A percentile compares a stretch with the other conserved stretches of the same genome.
phyloP scores from a whole-genome alignment of 1,139 yeast genomes.

The Tardiomyces depauwii region DNA sequence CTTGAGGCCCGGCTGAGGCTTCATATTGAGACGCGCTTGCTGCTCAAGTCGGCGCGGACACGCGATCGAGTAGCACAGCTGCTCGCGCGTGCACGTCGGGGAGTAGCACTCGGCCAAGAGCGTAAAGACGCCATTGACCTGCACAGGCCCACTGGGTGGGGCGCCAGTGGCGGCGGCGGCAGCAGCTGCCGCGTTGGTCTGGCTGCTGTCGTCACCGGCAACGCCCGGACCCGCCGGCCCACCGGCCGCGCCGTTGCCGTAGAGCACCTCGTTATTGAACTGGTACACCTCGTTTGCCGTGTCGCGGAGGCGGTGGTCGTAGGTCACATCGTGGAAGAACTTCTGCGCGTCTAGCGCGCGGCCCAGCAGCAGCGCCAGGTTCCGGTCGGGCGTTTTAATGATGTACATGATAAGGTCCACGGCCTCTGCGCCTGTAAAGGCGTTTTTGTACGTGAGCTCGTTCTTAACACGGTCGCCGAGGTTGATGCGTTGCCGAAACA shows the following conservation, averaged over 20 bases:
- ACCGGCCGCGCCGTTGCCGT: not conserved
- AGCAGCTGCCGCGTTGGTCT: conserved; percentile 2
- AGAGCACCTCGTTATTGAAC: conserved; percentile 43
- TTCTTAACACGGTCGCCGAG: conserved; percentile 78
- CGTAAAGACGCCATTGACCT: conserved; percentile 87
- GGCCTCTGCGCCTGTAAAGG: conserved; percentile 91
- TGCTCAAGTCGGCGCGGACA: conserved; percentile 95
- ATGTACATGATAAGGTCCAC: conserved; percentile 80
- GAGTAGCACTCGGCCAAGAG: conserved; percentile 90
- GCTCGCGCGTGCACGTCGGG: conserved; percentile 87
- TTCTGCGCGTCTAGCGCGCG: conserved; percentile 92
- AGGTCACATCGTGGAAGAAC: conserved; percentile 90
- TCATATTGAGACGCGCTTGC: conserved; percentile 82
- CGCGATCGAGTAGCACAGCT: conserved; percentile 88
- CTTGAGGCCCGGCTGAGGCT: conserved; percentile 78
- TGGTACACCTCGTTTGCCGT: conserved; percentile 82
- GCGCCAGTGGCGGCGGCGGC: conserved; percentile 2
- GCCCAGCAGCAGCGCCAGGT: conserved; percentile 77
- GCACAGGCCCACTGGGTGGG: conserved; percentile 9
- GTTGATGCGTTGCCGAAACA: conserved; percentile 60
- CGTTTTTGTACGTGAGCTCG: conserved; percentile 89
- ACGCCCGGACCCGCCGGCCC: no score
- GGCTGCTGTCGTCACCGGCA: not conserved
- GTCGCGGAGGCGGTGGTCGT: conserved; percentile 86
- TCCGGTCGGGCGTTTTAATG: conserved; percentile 83